Conservation (phyloP, 768 basidiomycete genomes). For the Trametes gibbosa region DNA sequence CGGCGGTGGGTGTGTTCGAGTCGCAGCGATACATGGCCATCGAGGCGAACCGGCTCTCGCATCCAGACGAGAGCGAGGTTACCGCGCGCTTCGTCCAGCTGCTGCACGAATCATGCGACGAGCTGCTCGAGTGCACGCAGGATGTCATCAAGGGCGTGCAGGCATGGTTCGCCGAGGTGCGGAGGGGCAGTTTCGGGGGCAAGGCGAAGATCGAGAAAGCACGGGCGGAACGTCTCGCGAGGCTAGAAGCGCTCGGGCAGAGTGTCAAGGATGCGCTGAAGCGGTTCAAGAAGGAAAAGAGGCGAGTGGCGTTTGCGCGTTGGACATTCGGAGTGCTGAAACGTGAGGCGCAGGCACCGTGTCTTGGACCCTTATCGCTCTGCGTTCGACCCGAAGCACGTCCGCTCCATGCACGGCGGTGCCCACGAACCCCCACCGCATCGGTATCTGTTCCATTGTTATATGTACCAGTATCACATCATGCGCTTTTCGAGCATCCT, state of each 20-base stretch:
- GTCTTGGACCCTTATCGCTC: constrained; percentile 63
- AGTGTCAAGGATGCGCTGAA: constrained; percentile 39
- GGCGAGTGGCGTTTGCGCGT: constrained; percentile 36
- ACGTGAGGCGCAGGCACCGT: constrained; percentile 32
- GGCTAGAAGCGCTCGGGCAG: constrained; percentile 36
- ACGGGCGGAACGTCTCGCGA: constrained; percentile 36
- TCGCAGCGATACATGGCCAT: constrained; percentile 67
- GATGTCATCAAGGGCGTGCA: constrained; percentile 40
- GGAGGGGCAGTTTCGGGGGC: constrained; percentile 37
- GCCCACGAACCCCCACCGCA: constrained; percentile 53
- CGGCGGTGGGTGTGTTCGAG: constrained; percentile 72
- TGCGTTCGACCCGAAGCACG: constrained; percentile 42
- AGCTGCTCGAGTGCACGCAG: constrained; percentile 46
- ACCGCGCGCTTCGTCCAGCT: constrained; percentile 43
- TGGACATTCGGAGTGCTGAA: neutral
- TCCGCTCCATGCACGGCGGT: constrained; percentile 24
- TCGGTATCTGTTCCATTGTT: constrained; percentile 70
- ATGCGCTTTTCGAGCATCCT: constrained; percentile 37
- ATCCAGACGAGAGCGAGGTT: constrained; percentile 45
- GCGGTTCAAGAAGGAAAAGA: constrained; percentile 46
- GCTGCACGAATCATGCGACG: constrained; percentile 51
- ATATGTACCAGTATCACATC: constrained; percentile 62
- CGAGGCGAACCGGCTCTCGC: constrained; percentile 51
- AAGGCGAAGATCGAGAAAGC: constrained; percentile 30
- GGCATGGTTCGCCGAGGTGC: constrained; percentile 48